Evolutionary conservation across 2,329 filamentous ascomycete genomes (phyloP).

Genomic region (Hirsutella minnesotensis): DNA sequence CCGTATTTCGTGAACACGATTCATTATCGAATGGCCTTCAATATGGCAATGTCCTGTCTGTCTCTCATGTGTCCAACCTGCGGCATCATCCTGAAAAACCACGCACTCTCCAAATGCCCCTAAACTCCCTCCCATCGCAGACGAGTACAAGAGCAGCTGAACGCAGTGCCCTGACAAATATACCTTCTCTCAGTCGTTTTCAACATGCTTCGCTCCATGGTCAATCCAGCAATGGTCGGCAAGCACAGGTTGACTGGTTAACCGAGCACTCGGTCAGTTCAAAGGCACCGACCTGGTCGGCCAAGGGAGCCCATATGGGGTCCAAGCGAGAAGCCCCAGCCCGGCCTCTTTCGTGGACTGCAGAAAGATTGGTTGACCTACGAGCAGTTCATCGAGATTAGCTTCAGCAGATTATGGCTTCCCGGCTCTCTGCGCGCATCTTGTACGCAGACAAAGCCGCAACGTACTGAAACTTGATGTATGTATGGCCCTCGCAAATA

Average conservation of each 20-base stretch:
- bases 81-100: too few relatives aligned
- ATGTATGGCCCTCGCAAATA: constrained; percentile 1
- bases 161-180: too few relatives aligned
- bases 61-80: too few relatives aligned
- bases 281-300: neutral
- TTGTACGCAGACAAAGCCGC: neutral
- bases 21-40: too few relatives aligned
- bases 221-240: neutral
- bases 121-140: too few relatives aligned
- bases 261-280: neutral
- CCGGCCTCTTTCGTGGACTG: neutral
- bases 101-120: too few relatives aligned
- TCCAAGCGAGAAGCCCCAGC: neutral
- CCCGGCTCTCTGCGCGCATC: neutral
- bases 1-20: too few relatives aligned
- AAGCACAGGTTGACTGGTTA: neutral
- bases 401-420: neutral
- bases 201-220: too few relatives aligned
- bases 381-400: neutral
- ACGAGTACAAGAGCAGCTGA: too few relatives aligned
- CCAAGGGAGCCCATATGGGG: neutral
- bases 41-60: too few relatives aligned
- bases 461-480: constrained; percentile 4
- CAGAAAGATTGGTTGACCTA: neutral
- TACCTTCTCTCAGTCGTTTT: too few relatives aligned